Evolutionary conservation across 495 filamentous ascomycete genomes (phyloP).

Genomic region (Penicillium canariense): DNA sequence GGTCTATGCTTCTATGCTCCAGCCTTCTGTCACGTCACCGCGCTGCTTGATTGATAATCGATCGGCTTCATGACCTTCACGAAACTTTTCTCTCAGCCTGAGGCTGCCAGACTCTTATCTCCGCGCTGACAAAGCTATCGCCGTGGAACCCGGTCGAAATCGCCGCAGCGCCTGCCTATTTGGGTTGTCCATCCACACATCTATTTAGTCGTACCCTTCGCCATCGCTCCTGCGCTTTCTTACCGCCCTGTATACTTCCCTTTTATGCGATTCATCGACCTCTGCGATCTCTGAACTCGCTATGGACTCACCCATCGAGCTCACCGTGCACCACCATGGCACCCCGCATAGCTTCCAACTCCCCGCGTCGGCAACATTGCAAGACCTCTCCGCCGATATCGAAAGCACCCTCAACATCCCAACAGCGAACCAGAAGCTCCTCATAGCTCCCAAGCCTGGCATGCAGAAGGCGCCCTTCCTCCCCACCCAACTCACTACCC

Average conservation of each 20-base stretch:
- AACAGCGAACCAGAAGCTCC: constrained; percentile 67
- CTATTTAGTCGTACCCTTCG: background rate
- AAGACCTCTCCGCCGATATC: constrained; percentile 61
- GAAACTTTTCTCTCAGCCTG: constrained; percentile 4
- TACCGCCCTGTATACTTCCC: background rate
- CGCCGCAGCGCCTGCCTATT: constrained; percentile 18
- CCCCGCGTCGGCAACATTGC: constrained; percentile 67
- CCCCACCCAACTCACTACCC: constrained; percentile 23
- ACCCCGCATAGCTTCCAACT: constrained; percentile 69
- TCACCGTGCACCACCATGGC: constrained; percentile 60
- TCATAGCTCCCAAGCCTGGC: constrained; percentile 67
- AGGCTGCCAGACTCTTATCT: constrained; percentile 24
- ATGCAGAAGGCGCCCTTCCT: constrained; percentile 65
- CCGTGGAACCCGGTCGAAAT: constrained; percentile 33
- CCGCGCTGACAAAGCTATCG: constrained; percentile 39
- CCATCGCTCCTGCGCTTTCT: background rate
- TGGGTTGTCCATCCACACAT: background rate
- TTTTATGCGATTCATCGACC: background rate
- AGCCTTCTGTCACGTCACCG: too few relatives aligned
- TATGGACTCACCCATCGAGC: constrained; percentile 29
- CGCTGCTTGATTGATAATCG: too few relatives aligned
- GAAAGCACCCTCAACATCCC: constrained; percentile 60
- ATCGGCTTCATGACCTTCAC: too few relatives aligned
- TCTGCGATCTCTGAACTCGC: background rate
- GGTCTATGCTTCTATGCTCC: background rate